A percentile compares a stretch with the other conserved stretches of the same genome.
These are phyloP conservation scores for Eucalyptus regnans DNA, from an alignment of 345 rosid genomes.

Conservation along the genomic window DNA sequence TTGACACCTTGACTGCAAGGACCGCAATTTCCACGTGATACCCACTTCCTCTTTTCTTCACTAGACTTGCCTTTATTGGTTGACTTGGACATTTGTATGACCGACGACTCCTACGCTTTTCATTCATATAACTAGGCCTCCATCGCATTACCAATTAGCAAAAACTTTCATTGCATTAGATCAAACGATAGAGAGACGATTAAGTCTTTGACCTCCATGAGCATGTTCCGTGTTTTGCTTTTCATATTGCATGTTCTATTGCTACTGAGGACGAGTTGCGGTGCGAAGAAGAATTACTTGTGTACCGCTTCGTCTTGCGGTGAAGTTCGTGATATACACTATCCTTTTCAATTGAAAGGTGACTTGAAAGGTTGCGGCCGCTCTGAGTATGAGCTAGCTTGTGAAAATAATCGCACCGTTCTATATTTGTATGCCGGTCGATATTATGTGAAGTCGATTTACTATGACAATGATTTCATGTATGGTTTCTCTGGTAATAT, in stretches of 20 bases:
- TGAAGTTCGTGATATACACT: fast-evolving
- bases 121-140: background rate
- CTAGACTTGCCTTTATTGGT: too few species aligned
- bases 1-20: too few species aligned
- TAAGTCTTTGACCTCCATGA: background rate
- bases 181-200: background rate
- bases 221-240: background rate
- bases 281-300: fast-evolving
- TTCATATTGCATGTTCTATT: too few species aligned
- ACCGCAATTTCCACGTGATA: too few species aligned
- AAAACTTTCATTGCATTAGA: background rate
- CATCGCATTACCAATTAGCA: background rate
- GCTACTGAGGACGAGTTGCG: fast-evolving
- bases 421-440: fast-evolving
- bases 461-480: fast-evolving
- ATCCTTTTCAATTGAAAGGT: background rate
- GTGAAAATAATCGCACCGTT: background rate
- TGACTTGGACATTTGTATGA: background rate
- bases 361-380: fast-evolving
- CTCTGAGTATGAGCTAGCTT: background rate
- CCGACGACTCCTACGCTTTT: background rate
- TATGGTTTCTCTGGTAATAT: fast-evolving
- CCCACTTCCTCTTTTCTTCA: background rate
- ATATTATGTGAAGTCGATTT: background rate
- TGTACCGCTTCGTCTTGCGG: fast-evolving